Conservation (phyloP, 23 red algal species). For the Pyropia yezoensis region DNA sequence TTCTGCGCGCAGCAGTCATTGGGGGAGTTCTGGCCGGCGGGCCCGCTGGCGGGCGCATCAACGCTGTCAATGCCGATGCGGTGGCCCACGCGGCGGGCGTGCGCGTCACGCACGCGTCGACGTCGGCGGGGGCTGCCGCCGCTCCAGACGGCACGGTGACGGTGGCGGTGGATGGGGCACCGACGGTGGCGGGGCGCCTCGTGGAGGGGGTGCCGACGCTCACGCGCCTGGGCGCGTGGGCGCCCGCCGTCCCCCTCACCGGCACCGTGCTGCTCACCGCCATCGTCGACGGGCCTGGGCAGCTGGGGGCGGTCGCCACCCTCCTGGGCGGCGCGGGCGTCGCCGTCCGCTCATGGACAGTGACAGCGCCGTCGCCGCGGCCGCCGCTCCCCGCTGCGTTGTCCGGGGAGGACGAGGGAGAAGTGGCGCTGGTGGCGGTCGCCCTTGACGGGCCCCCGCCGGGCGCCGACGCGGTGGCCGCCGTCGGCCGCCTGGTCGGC, state of each 20-base stretch:
- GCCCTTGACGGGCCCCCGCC: conserved; percentile 62
- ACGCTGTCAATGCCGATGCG: conserved; percentile 86
- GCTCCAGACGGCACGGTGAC: conserved; percentile 26
- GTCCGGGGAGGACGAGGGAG: conserved; percentile 9
- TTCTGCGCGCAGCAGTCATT: conserved; percentile 74
- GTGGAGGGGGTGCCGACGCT: conserved; percentile 65
- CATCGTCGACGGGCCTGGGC: conserved; percentile 78
- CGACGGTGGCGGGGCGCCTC: conserved; percentile 56
- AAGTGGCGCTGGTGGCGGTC: conserved; percentile 54
- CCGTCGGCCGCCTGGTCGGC: conserved; percentile 36
- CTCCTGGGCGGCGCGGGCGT: conserved; percentile 77
- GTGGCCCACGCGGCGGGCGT: conserved; percentile 53
- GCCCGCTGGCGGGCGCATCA: conserved; percentile 41
- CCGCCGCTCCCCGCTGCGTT: conserved; percentile 1
- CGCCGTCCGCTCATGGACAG: conserved; percentile 83
- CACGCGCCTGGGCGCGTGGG: conserved; percentile 77
- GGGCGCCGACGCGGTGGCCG: conserved; percentile 31
- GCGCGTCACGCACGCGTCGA: conserved; percentile 46
- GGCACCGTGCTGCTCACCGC: conserved; percentile 73
- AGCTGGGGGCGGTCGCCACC: conserved; percentile 75
- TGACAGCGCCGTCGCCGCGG: no score
- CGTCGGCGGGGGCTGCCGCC: not conserved
- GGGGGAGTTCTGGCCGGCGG: conserved; percentile 56
- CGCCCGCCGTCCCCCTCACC: conserved; percentile 60
- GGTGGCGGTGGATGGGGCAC: conserved; percentile 49